Evolutionary conservation across 352 stramenopile species (phyloP), one percentile per base, ranked within the genome.

Genomic region (Plasmopara viticola): DNA sequence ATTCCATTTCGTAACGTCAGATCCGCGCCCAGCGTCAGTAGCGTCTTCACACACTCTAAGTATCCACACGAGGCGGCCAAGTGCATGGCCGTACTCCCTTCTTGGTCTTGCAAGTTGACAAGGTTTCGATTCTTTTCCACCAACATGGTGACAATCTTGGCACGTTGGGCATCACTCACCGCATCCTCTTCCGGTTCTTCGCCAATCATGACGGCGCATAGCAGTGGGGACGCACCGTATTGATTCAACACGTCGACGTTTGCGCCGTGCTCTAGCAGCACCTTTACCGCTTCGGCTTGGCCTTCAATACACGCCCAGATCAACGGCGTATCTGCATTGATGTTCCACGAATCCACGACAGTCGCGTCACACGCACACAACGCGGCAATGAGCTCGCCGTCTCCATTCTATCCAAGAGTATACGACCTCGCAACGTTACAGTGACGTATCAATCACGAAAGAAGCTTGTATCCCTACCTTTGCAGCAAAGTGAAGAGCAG

Each of bases 271-370:
- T 67, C 53, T 10, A 94, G 63, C 40, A 90, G 55, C 56, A 81
- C 76, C 34, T 76, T 77, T n/a, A 87, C 80, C 9, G 78, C 77
- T 35, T 81, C 78, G 3, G 63, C 53, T 13, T 75, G 70, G 5
- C 77, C 81, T 78, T 92, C 82, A 55, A 87, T 89, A 18, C 82
- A 92, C 28, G 82, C 78, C 82, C 82, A 92, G 38, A 89, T 76
- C 28, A 92, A 53, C 45, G 82, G 82, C 31, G 82, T 92, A 44
- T 92, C 81, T 63, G 60, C 71, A 40, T 92, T 86, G 8, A 84
- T 58, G 48, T 92, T 92, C 62, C 71, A 78, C 44, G 59, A 76
- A 51, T 92, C 79, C 13, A 90, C 72, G 5, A 69, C 58, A 10
- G 62, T 55, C 10, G 69, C 40, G 25, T 84, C 76, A n/a, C 80